phyloP scores from a whole-genome alignment of 441 rosid genomes.

The Heliophila coronopifolia region DNA sequence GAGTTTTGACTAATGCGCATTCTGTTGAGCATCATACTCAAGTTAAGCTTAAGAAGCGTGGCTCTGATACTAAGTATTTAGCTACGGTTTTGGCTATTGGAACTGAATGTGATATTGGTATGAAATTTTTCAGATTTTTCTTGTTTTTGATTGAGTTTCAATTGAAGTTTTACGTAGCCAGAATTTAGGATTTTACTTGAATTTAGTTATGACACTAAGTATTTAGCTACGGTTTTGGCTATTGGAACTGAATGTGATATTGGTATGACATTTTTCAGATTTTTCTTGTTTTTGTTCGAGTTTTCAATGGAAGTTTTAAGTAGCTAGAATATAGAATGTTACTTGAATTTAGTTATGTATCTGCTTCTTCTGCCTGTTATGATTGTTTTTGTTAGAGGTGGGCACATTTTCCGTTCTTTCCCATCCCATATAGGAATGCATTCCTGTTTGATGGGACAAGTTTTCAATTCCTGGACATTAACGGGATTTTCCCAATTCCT shows the following conservation, averaged over 20 bases:
- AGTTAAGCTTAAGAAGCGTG: constrained; percentile 82
- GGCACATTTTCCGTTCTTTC: no score
- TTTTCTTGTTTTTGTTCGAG: background rate
- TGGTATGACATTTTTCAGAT: constrained; percentile 37
- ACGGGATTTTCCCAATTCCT: no score
- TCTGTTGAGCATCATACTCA: constrained; percentile 87
- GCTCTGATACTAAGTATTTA: constrained; percentile 76
- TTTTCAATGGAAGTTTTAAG: background rate
- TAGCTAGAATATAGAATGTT: background rate
- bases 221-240: constrained; percentile 71
- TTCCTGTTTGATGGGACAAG: no score
- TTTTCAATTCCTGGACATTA: no score
- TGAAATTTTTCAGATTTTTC: background rate
- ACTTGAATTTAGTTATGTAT: no score
- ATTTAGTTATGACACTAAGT: constrained; percentile 80
- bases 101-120: constrained; percentile 89
- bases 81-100: constrained; percentile 84
- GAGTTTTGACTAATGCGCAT: constrained; percentile 81
- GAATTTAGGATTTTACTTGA: background rate
- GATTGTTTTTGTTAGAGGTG: no score
- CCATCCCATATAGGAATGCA: no score
- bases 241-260: constrained; percentile 91
- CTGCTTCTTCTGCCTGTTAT: no score
- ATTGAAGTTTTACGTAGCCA: background rate
- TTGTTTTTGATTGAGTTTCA: background rate